Evolutionary conservation across 2,329 filamentous ascomycete species (phyloP).

Genomic region (Pseudogymnoascus sp.): DNA sequence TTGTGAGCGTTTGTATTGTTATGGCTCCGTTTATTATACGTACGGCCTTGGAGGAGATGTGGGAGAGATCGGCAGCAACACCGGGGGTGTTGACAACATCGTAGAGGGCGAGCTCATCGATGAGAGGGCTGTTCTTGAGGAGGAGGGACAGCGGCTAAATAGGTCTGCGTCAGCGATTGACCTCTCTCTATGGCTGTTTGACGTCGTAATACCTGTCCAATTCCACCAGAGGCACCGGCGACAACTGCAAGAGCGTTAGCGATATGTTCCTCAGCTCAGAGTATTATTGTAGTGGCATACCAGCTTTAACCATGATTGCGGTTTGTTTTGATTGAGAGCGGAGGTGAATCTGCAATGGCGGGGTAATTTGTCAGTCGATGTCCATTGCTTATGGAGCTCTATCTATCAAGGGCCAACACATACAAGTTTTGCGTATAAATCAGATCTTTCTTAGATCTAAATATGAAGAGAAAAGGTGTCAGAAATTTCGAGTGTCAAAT

Average conservation of each 20-base stretch:
- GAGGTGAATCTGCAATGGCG: slow-evolving; percentile 9
- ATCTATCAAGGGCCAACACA: not conserved
- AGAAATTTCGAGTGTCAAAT: not conserved
- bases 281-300: slow-evolving; percentile 31
- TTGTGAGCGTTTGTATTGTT: slow-evolving; percentile 24
- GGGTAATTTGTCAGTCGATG: slow-evolving; percentile 9
- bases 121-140: slow-evolving; percentile 78
- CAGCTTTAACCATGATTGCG: slow-evolving; percentile 51
- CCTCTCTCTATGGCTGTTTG: slow-evolving; percentile 6
- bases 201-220: slow-evolving; percentile 70
- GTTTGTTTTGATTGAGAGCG: slow-evolving; percentile 12
- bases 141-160: slow-evolving; percentile 86
- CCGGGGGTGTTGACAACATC: slow-evolving; percentile 99
- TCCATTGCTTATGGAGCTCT: not conserved
- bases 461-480: not conserved
- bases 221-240: slow-evolving; percentile 94
- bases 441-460: not conserved
- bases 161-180: slow-evolving; percentile 9
- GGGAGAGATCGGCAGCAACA: slow-evolving; percentile 90
- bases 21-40: not conserved
- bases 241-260: slow-evolving; percentile 48
- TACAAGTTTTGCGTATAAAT: not conserved
- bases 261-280: not conserved
- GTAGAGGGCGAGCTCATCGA: slow-evolving; percentile 92
- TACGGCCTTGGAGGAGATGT: slow-evolving; percentile 82